Evolutionary conservation across 2,329 filamentous ascomycete species (phyloP), one percentile per base, ranked within the genome.

Genomic region (Triangularia verruculosa): DNA sequence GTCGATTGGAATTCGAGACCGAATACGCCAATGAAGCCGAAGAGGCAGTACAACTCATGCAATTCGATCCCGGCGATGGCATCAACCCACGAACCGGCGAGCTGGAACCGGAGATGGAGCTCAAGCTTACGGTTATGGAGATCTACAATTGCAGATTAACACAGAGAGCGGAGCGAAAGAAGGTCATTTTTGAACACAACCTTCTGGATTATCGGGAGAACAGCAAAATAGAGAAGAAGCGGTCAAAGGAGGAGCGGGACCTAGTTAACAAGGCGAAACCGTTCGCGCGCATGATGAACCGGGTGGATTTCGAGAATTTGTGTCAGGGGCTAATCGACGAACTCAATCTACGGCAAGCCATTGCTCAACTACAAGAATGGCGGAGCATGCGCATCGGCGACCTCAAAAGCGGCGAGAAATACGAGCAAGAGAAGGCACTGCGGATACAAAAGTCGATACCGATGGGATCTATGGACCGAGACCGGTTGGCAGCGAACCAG

Each of bases 11-110:
- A 73, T 99, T 99, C 68, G 95, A 99, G 81, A 97, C 92, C 0
- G 95, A 99, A 72, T 95, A 97, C 74, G 91, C 94, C 72, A 99
- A 99, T 72, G 95, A 99, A 72, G 95, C 95, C 0, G 95, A 99
- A 78, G 96, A 98, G 78, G 94, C 94, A 0, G 95, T 99, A 1
- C 95, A 99, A 75, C 89, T 96, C 67, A 98, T 99, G 93, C 91
- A 96, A 68, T 99, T 99, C 72, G 94, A 98, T 63, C 94, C 95
- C 0, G 95, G 95, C 25, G 94, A 97, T 77, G 95, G 95, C 63
- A 83, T 96, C 69, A 96, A 97, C 72, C 88, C 90, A 0, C 80
- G 83, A 2, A 97, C 93, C 0, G 90, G 91, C 66, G 89, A 96
- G 73, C 82, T 96, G 63, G 95, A 99, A 71, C 93, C 95, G 0